Percentiles rank a stretch among this genome's conserved stretches.
Evolutionary conservation across 1,139 yeast genomes (phyloP).

Genomic region (Lodderomyces oxycetoniae): DNA sequence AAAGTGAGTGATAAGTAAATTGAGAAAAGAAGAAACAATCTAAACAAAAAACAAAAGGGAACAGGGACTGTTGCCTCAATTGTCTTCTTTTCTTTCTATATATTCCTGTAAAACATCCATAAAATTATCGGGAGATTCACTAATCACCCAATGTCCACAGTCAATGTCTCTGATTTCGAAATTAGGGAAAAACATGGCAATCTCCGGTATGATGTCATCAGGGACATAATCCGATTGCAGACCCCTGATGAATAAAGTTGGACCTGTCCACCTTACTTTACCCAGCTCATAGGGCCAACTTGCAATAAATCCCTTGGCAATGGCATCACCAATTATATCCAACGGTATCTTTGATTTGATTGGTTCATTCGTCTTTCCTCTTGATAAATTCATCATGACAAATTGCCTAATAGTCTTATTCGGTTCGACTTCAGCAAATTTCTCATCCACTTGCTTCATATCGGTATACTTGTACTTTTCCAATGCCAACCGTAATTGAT

Average conservation of each 20-base stretch:
- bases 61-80: slow-evolving; percentile 2
- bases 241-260: slow-evolving; percentile 78
- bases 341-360: slow-evolving; percentile 62
- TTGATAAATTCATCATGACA: slow-evolving; percentile 61
- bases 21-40: background rate
- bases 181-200: slow-evolving; percentile 75
- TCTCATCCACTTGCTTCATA: slow-evolving; percentile 64
- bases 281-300: slow-evolving; percentile 72
- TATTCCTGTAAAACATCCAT: slow-evolving; percentile 53
- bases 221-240: slow-evolving; percentile 73
- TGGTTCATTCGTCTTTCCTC: slow-evolving; percentile 37
- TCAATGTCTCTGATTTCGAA: slow-evolving; percentile 72
- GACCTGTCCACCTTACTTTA: slow-evolving; percentile 59
- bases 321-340: slow-evolving; percentile 56
- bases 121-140: slow-evolving; percentile 73
- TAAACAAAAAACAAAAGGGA: background rate
- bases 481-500: slow-evolving; percentile 53
- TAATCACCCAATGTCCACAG: slow-evolving; percentile 89
- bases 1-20: slow-evolving; percentile 33
- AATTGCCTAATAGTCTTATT: slow-evolving; percentile 68
- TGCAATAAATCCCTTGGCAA: slow-evolving; percentile 60
- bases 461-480: slow-evolving; percentile 41
- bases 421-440: slow-evolving; percentile 59
- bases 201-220: slow-evolving; percentile 73
- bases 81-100: slow-evolving; percentile 54